Percentiles rank a stretch among this genome's conserved stretches.
Conservation (phyloP, 2,329 filamentous ascomycete species). For the Fusarium setosum region DNA sequence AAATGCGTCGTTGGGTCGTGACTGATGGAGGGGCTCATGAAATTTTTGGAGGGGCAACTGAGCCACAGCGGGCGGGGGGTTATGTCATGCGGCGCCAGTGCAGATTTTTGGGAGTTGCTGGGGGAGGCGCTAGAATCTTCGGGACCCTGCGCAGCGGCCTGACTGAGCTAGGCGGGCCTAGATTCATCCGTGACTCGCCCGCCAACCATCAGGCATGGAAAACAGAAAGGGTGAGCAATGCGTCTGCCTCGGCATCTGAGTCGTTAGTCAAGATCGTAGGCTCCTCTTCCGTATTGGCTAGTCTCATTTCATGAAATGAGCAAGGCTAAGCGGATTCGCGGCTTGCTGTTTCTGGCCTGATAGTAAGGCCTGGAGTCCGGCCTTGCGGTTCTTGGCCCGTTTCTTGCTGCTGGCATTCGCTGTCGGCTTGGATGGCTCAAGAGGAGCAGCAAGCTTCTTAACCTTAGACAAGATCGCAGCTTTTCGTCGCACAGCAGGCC, state of each 20-base stretch:
- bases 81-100: conserved; percentile 45
- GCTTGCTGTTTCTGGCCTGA: conserved; percentile 60
- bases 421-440: conserved; percentile 48
- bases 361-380: conserved; percentile 74
- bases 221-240: not conserved
- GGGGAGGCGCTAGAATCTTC: conserved; percentile 43
- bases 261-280: too few species aligned
- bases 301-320: conserved; percentile 62
- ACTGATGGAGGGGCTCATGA: conserved; percentile 44
- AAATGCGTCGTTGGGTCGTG: conserved; percentile 30
- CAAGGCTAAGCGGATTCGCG: conserved; percentile 60
- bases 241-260: not conserved
- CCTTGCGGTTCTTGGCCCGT: conserved; percentile 72
- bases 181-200: conserved; percentile 18
- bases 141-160: conserved; percentile 18
- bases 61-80: conserved; percentile 13
- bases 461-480: conserved; percentile 20
- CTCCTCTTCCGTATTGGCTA: not conserved
- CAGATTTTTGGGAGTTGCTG: conserved; percentile 32
- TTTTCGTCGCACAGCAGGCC: conserved; percentile 40
- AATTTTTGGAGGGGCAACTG: conserved; percentile 48
- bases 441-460: conserved; percentile 31
- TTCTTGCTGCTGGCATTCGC: conserved; percentile 72
- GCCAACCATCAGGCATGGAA: not conserved
- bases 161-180: conserved; percentile 20